A percentile compares a stretch with the other conserved stretches of the same genome.
Conservation (phyloP, 1,284 basidiomycete species). For the Tylopilus microsporus region DNA sequence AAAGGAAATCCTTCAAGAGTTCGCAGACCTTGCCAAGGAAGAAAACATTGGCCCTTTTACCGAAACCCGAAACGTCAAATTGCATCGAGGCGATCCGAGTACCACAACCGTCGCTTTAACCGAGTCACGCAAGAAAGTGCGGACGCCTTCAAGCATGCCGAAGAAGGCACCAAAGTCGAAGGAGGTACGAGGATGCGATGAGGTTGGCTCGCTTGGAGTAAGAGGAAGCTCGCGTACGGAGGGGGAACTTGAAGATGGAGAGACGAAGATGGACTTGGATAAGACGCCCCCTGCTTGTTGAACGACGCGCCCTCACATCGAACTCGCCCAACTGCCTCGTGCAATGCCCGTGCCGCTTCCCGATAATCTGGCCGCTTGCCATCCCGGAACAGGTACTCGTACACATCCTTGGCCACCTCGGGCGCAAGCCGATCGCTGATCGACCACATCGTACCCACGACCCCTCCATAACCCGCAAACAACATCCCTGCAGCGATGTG, state of each 20-base stretch:
- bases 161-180: constrained; percentile 65
- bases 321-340: too few species aligned
- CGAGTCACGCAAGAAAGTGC: constrained; percentile 73
- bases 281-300: constrained; percentile 72
- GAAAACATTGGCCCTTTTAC: constrained; percentile 91
- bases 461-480: too few species aligned
- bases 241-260: constrained; percentile 65
- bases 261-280: constrained; percentile 80
- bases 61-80: constrained; percentile 90
- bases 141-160: constrained; percentile 69
- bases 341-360: too few species aligned
- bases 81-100: constrained; percentile 90
- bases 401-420: too few species aligned
- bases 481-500: too few species aligned
- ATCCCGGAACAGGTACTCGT: too few species aligned
- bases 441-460: too few species aligned
- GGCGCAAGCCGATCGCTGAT: too few species aligned
- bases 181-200: constrained; percentile 71
- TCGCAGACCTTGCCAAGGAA: constrained; percentile 86
- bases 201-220: constrained; percentile 85
- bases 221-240: constrained; percentile 83
- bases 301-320: too few species aligned
- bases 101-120: constrained; percentile 89
- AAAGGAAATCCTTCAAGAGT: constrained; percentile 93
- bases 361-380: too few species aligned